These are phyloP conservation scores for Nakazawaea ernobii DNA, from an alignment of 805 yeast species.

Conservation along the genomic window DNA sequence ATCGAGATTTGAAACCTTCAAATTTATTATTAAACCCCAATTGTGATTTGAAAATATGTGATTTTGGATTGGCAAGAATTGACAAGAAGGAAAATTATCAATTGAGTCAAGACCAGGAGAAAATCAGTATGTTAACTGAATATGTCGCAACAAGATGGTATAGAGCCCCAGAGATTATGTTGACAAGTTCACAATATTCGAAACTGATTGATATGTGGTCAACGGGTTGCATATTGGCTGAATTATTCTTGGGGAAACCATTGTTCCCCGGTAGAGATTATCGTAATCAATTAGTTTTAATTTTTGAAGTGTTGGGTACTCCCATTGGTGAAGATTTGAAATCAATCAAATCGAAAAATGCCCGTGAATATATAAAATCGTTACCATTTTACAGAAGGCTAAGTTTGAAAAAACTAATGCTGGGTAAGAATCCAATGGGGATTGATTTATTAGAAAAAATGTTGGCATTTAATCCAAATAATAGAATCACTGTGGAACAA, in stretches of 20 bases:
- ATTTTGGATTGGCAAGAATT: constrained; percentile 68
- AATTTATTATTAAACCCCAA: constrained; percentile 61
- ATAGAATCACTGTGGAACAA: constrained; percentile 76
- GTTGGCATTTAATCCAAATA: constrained; percentile 76
- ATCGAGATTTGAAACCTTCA: constrained; percentile 73
- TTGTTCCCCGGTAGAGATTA: constrained; percentile 74
- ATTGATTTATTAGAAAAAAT: constrained; percentile 64
- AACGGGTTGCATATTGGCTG: constrained; percentile 73
- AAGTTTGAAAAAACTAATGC: constrained; percentile 44
- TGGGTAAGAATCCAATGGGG: constrained; percentile 42
- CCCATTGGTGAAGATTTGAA: constrained; percentile 70
- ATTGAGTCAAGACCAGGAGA: constrained; percentile 17
- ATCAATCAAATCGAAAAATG: constrained; percentile 67
- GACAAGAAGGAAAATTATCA: constrained; percentile 38
- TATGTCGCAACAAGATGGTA: constrained; percentile 86
- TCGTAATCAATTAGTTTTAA: constrained; percentile 59
- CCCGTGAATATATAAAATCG: constrained; percentile 69
- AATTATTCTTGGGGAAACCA: constrained; percentile 56
- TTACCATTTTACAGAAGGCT: constrained; percentile 57
- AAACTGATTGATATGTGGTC: constrained; percentile 80
- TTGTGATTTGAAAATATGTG: constrained; percentile 74
- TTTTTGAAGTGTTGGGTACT: constrained; percentile 65
- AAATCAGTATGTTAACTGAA: constrained; percentile 56
- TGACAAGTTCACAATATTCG: constrained; percentile 65
- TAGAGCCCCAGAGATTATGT: constrained; percentile 80